Evolutionary conservation across 805 yeast genomes (phyloP).

Genomic region (Candida nanaspora): DNA sequence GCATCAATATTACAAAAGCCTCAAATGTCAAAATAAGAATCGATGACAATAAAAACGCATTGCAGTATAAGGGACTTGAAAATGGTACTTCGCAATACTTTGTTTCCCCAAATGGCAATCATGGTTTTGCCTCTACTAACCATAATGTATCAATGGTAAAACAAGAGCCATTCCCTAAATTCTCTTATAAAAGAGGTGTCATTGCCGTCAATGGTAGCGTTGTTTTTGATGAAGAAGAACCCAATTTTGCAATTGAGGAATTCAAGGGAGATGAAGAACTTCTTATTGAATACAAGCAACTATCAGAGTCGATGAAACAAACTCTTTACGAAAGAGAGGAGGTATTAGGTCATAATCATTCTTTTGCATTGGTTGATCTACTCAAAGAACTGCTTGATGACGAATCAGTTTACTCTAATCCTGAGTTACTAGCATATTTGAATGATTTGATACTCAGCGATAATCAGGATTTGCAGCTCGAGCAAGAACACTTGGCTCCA

Average conservation of each 20-base stretch:
- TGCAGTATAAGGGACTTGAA: constrained; percentile 25
- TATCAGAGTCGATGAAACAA: no score
- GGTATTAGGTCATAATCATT: no score
- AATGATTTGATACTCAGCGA: no score
- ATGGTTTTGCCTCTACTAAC: constrained; percentile 34
- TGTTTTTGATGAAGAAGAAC: constrained; percentile 11
- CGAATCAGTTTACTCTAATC: no score
- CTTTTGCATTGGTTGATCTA: no score
- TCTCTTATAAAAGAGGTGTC: constrained; percentile 23
- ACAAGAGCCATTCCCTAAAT: constrained; percentile 14
- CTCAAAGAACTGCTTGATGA: no score
- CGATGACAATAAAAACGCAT: constrained; percentile 15
- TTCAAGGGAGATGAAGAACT: background rate
- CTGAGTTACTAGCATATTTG: no score
- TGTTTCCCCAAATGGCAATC: constrained; percentile 36
- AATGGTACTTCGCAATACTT: constrained; percentile 39
- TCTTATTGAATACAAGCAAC: no score
- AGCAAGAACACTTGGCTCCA: no score
- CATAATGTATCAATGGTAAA: constrained; percentile 24
- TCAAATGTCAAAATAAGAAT: constrained; percentile 9
- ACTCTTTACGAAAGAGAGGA: no score
- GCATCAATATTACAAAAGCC: constrained; percentile 22
- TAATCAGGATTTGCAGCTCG: no score
- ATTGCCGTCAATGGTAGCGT: constrained; percentile 24
- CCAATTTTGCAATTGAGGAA: background rate